Evolutionary conservation across 108 stramenopile genomes (phyloP).

Genomic region (Cyclotella kingstonii): DNA sequence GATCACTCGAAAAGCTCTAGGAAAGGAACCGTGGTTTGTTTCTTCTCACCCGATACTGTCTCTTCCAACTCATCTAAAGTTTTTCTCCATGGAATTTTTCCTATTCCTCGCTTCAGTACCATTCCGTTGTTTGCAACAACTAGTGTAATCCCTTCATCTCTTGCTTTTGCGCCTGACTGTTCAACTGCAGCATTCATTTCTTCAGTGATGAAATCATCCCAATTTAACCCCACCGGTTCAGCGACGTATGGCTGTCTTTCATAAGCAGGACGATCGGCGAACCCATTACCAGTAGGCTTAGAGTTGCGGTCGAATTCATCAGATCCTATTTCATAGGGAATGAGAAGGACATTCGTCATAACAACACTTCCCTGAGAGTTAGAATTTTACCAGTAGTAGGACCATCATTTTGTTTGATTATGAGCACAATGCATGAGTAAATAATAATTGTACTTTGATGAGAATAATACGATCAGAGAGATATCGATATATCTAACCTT

Average conservation of each 20-base stretch:
- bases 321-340: constrained; percentile 73
- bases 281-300: constrained; percentile 58
- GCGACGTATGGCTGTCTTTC: constrained; percentile 84
- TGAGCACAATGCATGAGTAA: no score
- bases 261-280: constrained; percentile 67
- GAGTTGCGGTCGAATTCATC: constrained; percentile 29
- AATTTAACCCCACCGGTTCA: constrained; percentile 60
- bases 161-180: constrained; percentile 66
- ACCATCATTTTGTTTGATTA: no score
- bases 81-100: constrained; percentile 79
- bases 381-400: no score
- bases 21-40: constrained; percentile 29
- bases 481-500: constrained; percentile 60
- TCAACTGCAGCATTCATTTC: constrained; percentile 72
- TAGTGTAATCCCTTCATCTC: constrained; percentile 73
- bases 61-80: constrained; percentile 82
- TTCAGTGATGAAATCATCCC: constrained; percentile 64
- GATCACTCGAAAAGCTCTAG: constrained; percentile 37
- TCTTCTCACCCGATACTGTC: constrained; percentile 57
- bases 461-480: no score
- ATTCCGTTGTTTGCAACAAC: constrained; percentile 75
- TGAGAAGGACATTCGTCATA: constrained; percentile 72
- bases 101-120: constrained; percentile 74
- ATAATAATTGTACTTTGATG: no score
- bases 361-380: constrained; percentile 53